phyloP scores from a whole-genome alignment of 2,329 filamentous ascomycete species.

The Metarhizium humberi region DNA sequence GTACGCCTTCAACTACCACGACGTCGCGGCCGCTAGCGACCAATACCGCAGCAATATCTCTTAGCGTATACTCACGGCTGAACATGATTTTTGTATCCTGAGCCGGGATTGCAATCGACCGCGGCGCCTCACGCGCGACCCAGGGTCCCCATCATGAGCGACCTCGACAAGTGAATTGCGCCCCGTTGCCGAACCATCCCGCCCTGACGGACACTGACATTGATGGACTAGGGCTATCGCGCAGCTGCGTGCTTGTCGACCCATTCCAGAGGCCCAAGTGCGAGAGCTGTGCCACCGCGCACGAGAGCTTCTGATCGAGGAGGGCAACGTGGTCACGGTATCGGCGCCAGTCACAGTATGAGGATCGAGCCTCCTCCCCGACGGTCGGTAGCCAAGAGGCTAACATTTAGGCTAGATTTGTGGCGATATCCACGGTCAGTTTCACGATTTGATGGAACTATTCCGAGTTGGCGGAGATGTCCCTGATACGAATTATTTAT shows the following conservation, averaged over 20 bases:
- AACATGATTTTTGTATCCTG: constrained; percentile 12
- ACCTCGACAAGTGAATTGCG: constrained; percentile 71
- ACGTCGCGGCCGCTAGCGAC: not conserved
- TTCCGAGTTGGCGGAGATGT: constrained; percentile 91
- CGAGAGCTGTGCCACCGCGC: constrained; percentile 97
- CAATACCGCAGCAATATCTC: not conserved
- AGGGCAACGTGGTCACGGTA: constrained; percentile 93
- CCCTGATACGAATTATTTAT: constrained; percentile 91
- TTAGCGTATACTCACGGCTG: constrained; percentile 11
- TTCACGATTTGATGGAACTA: constrained; percentile 94
- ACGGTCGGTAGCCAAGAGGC: not conserved
- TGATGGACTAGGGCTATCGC: constrained; percentile 65
- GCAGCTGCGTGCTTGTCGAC: constrained; percentile 88
- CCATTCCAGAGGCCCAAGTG: constrained; percentile 91
- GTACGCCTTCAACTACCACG: not conserved
- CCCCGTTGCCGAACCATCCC: constrained; percentile 7
- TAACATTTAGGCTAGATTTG: constrained; percentile 54
- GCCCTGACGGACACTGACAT: not conserved
- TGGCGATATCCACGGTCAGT: constrained; percentile 94
- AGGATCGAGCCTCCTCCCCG: not conserved
- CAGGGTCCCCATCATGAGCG: constrained; percentile 58
- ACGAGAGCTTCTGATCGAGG: constrained; percentile 89
- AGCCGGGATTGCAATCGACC: constrained; percentile 10
- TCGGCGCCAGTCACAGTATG: constrained; percentile 85
- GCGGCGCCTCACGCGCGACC: constrained; percentile 8